phyloP scores from a whole-genome alignment of 805 yeast genomes.

The Ogataea allantospora region DNA sequence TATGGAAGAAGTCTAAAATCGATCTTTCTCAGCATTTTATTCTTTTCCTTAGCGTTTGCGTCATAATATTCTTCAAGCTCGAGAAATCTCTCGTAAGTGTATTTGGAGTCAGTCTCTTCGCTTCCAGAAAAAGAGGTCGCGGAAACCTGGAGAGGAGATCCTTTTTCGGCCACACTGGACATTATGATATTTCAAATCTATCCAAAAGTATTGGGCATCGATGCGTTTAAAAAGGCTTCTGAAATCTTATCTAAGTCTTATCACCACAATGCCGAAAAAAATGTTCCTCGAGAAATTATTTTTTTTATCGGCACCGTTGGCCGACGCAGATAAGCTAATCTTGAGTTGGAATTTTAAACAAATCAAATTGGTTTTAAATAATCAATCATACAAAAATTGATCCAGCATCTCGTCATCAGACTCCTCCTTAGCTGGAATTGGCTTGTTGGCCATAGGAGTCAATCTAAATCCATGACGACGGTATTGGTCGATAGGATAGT shows the following conservation, averaged over 20 bases:
- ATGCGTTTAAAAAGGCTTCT: not conserved
- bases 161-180: slow-evolving; percentile 7
- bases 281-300: not conserved
- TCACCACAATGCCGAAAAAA: slow-evolving; percentile 2
- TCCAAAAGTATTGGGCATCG: not conserved
- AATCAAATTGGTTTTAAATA: not conserved
- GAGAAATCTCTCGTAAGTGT: slow-evolving; percentile 12
- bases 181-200: slow-evolving; percentile 1
- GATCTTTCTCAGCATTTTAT: slow-evolving; percentile 26
- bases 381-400: slow-evolving; percentile 14
- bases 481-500: slow-evolving; percentile 62
- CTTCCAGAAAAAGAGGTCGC: slow-evolving; percentile 6
- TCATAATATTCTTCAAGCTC: slow-evolving; percentile 18
- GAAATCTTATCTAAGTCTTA: not conserved
- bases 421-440: slow-evolving; percentile 37
- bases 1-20: slow-evolving; percentile 26
- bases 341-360: not conserved
- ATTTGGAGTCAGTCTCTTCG: slow-evolving; percentile 6
- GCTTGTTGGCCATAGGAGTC: slow-evolving; percentile 72
- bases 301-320: not conserved
- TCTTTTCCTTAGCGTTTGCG: slow-evolving; percentile 24
- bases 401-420: slow-evolving; percentile 33
- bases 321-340: slow-evolving; percentile 2
- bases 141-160: slow-evolving; percentile 6
- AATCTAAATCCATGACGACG: slow-evolving; percentile 73